These are phyloP conservation scores for Entomortierella chlamydospora DNA, from an alignment of 192 early-diverging fungal species.

Conservation along the genomic window DNA sequence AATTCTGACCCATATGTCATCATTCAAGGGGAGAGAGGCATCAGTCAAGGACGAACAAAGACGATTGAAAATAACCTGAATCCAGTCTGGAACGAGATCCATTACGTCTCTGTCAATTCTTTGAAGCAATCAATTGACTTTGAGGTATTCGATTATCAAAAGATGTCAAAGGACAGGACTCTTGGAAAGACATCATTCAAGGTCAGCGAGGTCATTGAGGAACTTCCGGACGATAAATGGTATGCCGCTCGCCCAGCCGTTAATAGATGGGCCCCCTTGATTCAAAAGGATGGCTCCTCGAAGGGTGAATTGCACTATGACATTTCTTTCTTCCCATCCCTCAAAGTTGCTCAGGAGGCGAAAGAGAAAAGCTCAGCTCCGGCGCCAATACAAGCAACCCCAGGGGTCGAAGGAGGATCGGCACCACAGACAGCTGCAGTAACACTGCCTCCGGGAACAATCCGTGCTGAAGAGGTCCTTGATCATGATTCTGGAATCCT, in stretches of 20 bases:
- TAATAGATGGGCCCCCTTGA: constrained; percentile 61
- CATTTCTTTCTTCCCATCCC: constrained; percentile 64
- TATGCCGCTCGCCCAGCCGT: constrained; percentile 21
- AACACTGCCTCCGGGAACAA: constrained; percentile 23
- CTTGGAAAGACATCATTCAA: constrained; percentile 79
- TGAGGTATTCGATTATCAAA: constrained; percentile 90
- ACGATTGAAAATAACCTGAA: constrained; percentile 87
- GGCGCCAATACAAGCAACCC: not conserved
- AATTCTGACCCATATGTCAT: constrained; percentile 96
- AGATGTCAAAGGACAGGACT: constrained; percentile 83
- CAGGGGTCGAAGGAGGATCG: not conserved
- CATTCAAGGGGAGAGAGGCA: constrained; percentile 56
- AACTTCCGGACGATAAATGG: constrained; percentile 45
- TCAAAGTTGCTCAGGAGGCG: constrained; percentile 35
- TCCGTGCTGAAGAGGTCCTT: constrained; percentile 23
- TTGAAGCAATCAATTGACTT: constrained; percentile 77
- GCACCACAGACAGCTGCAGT: not conserved
- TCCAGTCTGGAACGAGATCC: constrained; percentile 92
- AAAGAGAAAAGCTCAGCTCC: constrained; percentile 6
- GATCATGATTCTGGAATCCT: constrained; percentile 43
- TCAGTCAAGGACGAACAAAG: constrained; percentile 77
- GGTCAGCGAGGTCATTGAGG: constrained; percentile 69
- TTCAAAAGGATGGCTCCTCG: constrained; percentile 66
- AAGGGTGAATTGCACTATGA: constrained; percentile 70
- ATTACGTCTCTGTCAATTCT: constrained; percentile 85